Percentiles rank a stretch among this genome's conserved stretches.
These are phyloP conservation scores for Coffea eugenioides DNA, from an alignment of 257 asterid species.

Conservation along the genomic window DNA sequence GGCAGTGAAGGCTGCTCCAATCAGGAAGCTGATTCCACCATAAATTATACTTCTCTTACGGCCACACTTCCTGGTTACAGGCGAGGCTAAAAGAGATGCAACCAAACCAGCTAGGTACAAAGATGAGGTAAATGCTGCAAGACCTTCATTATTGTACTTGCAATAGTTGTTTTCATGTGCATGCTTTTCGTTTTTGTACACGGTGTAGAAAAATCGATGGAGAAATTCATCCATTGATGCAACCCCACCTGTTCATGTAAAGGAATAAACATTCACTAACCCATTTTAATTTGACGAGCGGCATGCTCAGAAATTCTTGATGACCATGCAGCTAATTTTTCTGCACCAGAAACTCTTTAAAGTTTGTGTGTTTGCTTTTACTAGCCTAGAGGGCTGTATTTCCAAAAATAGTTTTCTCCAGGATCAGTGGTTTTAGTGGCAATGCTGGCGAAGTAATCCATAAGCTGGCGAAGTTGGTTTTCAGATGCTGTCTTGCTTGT, in stretches of 20 bases:
- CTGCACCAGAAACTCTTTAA: no score
- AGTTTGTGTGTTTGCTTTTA: no score
- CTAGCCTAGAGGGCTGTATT: no score
- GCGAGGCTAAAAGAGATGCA: slow-evolving; percentile 69
- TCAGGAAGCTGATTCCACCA: slow-evolving; percentile 65
- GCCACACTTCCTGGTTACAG: slow-evolving; percentile 62
- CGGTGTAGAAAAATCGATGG: slow-evolving; percentile 52
- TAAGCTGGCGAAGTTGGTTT: no score
- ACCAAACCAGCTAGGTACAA: slow-evolving; percentile 76
- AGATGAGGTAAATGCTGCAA: slow-evolving; percentile 79
- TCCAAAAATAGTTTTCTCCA: no score
- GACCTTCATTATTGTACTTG: slow-evolving; percentile 80
- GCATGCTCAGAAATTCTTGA: neutral
- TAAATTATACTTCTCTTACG: slow-evolving; percentile 70
- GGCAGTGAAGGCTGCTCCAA: slow-evolving; percentile 70
- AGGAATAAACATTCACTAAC: neutral
- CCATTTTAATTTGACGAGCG: neutral
- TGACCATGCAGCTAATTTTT: no score
- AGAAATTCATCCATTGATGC: slow-evolving; percentile 92
- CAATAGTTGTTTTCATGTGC: slow-evolving; percentile 78
- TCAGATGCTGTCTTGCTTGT: no score
- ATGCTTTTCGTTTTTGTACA: slow-evolving; percentile 49
- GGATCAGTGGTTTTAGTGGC: no score
- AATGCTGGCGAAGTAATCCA: no score
- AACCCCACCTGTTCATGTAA: slow-evolving; percentile 62